These are phyloP conservation scores for Vachellia collinsii DNA, from an alignment of 306 rosid species.

Conservation along the genomic window DNA sequence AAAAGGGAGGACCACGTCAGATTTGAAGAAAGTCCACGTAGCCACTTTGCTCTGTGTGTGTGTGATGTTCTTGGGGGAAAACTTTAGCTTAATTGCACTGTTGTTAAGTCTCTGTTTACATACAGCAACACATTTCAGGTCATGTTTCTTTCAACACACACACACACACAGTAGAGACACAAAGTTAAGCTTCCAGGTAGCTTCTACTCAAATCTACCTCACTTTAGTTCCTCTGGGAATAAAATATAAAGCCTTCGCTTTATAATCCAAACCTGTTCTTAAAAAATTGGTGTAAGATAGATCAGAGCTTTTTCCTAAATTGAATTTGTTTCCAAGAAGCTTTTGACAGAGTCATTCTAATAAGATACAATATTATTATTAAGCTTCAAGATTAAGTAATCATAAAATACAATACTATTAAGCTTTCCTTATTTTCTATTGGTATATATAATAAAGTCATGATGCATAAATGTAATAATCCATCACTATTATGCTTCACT, in stretches of 20 bases:
- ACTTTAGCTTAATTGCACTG: conserved; percentile 32
- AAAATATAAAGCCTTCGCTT: not conserved
- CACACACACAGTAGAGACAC: not conserved
- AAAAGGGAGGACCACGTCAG: conserved; percentile 40
- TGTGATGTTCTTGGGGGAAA: conserved; percentile 14
- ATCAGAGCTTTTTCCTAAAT: conserved; percentile 9
- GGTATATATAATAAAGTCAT: not conserved
- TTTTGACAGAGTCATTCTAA: not conserved
- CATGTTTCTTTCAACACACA: conserved; percentile 39
- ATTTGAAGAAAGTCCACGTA: conserved; percentile 17
- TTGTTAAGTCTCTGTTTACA: conserved; percentile 41
- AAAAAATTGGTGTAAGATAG: not conserved
- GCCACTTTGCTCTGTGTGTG: conserved; percentile 9
- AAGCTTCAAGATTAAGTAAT: conserved; percentile 43
- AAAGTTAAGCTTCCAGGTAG: conserved; percentile 20
- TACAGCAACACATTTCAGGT: conserved; percentile 18
- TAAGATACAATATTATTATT: conserved; percentile 35
- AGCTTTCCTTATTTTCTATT: not conserved
- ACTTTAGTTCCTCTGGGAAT: not conserved
- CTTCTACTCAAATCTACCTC: conserved; percentile 14
- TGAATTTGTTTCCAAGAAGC: not conserved
- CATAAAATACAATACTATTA: conserved; percentile 33
- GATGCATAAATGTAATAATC: not conserved
- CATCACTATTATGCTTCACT: not conserved
- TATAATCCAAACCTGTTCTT: not conserved